Base-by-base conservation (phyloP, 371 early-diverging fungal genomes). In the Actinomortierella ambigua region DNA sequence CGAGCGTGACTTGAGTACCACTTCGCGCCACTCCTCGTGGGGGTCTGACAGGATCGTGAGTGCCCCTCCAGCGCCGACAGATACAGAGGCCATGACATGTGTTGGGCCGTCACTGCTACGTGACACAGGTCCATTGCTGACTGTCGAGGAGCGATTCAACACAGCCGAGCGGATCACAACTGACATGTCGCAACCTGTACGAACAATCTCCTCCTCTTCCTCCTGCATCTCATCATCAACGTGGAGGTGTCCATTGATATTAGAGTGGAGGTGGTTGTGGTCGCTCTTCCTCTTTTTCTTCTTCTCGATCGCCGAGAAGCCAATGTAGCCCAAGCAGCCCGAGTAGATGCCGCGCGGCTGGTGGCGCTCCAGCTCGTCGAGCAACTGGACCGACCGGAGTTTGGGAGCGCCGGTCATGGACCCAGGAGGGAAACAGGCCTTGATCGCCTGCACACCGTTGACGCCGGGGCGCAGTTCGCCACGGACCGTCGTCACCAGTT, bases 381-480 rank as follows among this genome's bases (percentile, higher is more conserved):
- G 70, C 3, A 97, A 68, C 57, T 93, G 87, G 14, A 93, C 87
- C 0, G 95, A 90, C 20, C 98, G 83, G 18, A 88, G 79, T 68
- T 98, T 98, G 5, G 98, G 98, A 1, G 98, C 97, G 8, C 98
- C 98, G 0, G 98, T 98, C 97, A 98, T 97, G 0, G 96, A 96
- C 0, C 96, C 91, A 68, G 98, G 98, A 2, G 98, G 98, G 61
- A 97, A 97, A 59, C 93, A 91, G 17, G 82, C 84, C 29, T 81
- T 84, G 7, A 96, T 62, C 0, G 92, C 93, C 28, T 90, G 85
- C 0, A 94, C 90, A n/a, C 82, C 82, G 54, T 86, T 84, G 1
- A 93, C 82, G 13, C 79, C 64, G 0, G 77, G 79, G 23, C 81
- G 75, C 20, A 95, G 75, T 40, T 80, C 77, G 13, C 92, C 93